Base-by-base conservation (phyloP, 2,329 filamentous ascomycete species). In the Talaromyces sp. region DNA sequence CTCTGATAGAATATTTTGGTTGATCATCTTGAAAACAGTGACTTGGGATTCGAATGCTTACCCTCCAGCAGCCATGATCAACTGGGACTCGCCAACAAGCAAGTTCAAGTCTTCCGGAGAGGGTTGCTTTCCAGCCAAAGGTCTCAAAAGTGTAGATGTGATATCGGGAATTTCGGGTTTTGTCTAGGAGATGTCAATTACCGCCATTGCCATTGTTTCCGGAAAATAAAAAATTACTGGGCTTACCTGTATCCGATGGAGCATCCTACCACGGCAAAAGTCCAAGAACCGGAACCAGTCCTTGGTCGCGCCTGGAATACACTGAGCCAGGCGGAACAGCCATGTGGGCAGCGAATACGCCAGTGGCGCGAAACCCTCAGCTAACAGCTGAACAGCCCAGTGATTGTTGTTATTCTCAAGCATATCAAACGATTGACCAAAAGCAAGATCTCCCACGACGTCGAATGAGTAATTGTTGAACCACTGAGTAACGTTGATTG, bases 401-500 rank as follows among this genome's bases (percentile, higher is more conserved):
- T 63, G 62, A 31, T 58, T 16, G 30, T 51, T 36, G 28, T 61
- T 59, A 18, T 60, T 57, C 33, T 58, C 54, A 28, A 63, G 51
- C 62, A 63, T 63, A 51, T 63, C 58, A 33, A 63, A 63, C 0
- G 78, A 68, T 57, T 74, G 70, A 4, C 76, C 78, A 65, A 81
- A 81, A 0, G 77, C 76, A 34, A 82, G 67, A 8, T 73, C 72
- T 4, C 78, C 76, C 75, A 81, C 80, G 28, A 79, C 71, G 65
- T 81, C 79, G 66, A 79, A 81, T 23, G 68, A 73, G 66, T 76
- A 81, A 36, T 76, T 72, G 30, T 73, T 75, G 63, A 79, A 76
- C 66, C 73, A 78, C 54, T 76, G 72, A 1, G 72, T 67, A 34
- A 79, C 68, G 54, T 79, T 70, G 9, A 82, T 63, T 65, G 56